Conservation (phyloP, 306 rosid species). For the Quercus cerris region DNA sequence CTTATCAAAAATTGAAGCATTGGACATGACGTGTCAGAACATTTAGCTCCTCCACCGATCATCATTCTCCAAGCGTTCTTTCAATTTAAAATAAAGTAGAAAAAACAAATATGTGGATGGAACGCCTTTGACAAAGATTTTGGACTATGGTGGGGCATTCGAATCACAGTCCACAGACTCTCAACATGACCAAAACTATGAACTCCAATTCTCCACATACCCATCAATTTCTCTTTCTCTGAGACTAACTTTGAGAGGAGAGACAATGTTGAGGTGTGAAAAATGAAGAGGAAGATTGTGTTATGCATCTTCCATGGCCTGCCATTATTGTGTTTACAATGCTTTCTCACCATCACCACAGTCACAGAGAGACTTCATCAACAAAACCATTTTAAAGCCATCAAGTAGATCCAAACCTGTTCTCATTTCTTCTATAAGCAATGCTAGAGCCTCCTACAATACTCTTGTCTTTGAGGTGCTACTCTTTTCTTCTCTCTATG, state of each 20-base stretch:
- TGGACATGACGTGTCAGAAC: constrained; percentile 48
- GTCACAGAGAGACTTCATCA: constrained; percentile 28
- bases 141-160: constrained; percentile 24
- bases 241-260: constrained; percentile 11
- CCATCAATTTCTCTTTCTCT: background rate
- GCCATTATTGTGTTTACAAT: constrained; percentile 47
- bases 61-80: background rate
- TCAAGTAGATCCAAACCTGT: constrained; percentile 43
- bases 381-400: constrained; percentile 24
- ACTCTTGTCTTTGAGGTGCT: constrained; percentile 78
- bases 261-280: constrained; percentile 56
- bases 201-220: constrained; percentile 39
- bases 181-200: constrained; percentile 13
- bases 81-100: background rate
- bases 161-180: constrained; percentile 44
- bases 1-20: constrained; percentile 35
- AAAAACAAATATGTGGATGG: constrained; percentile 46
- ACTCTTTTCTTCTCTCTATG: background rate
- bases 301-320: constrained; percentile 90
- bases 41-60: constrained; percentile 20
- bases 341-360: constrained; percentile 52
- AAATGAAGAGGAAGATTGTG: constrained; percentile 51
- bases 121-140: constrained; percentile 39
- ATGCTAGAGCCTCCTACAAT: constrained; percentile 52
- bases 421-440: constrained; percentile 45